phyloP scores from a whole-genome alignment of 176 grass and related monocot species.

The Zizania latifolia region DNA sequence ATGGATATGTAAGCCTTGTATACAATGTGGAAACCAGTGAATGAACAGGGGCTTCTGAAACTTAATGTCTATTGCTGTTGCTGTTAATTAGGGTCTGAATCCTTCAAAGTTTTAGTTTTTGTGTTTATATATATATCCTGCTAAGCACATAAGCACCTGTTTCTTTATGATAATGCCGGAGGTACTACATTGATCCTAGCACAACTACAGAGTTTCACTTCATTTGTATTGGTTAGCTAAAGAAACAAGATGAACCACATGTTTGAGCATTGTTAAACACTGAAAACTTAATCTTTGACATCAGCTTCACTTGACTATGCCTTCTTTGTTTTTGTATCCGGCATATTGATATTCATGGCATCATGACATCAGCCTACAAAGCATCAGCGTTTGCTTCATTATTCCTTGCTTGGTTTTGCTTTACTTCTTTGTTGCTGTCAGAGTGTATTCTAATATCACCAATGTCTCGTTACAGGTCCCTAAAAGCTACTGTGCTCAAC shows the following conservation, averaged over 20 bases:
- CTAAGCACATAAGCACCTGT: not conserved
- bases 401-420: not conserved
- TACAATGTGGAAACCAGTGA: not conserved
- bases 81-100: not conserved
- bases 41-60: not conserved
- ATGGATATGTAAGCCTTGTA: not conserved
- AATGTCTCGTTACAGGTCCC: slow-evolving; percentile 49
- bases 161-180: not conserved
- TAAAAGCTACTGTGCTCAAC: slow-evolving; percentile 84
- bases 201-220: not conserved
- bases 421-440: not conserved
- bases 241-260: not conserved
- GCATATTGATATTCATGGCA: not conserved
- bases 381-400: not conserved
- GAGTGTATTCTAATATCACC: slow-evolving; percentile 3
- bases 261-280: not conserved
- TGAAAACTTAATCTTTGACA: not conserved
- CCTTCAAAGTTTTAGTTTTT: too few species aligned
- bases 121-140: too few species aligned
- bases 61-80: not conserved
- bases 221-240: too few species aligned
- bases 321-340: not conserved
- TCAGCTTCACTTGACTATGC: not conserved
- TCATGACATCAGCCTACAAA: not conserved
- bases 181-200: not conserved